Conservation (phyloP, 176 grass and related monocot genomes). For the Alopecurus myosuroides region DNA sequence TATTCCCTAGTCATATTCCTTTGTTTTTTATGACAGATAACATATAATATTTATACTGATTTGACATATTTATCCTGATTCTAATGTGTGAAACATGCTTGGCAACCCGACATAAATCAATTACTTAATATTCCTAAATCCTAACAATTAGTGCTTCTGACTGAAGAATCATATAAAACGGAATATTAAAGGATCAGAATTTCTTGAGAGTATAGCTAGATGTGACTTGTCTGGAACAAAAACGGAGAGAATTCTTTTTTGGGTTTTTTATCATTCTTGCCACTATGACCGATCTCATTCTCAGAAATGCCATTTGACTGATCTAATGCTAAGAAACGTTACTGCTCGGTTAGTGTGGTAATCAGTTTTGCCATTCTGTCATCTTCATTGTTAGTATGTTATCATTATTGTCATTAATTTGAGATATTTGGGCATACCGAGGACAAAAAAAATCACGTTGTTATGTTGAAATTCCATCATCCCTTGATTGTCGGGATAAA, state of each 20-base stretch:
- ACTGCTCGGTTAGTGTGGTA: too few relatives aligned
- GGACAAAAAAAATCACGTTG: too few relatives aligned
- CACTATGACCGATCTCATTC: too few relatives aligned
- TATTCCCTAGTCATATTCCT: background rate
- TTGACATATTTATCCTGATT: conserved; percentile 5
- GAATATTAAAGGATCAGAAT: background rate
- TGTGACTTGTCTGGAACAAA: background rate
- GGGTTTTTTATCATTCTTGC: too few relatives aligned
- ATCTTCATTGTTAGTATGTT: too few relatives aligned
- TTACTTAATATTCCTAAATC: background rate
- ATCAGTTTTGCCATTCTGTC: too few relatives aligned
- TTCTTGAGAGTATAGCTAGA: background rate
- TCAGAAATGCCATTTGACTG: too few relatives aligned
- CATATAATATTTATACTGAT: conserved; percentile 12
- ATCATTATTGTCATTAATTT: too few relatives aligned
- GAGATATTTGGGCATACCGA: too few relatives aligned
- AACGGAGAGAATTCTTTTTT: background rate
- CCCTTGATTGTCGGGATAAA: too few relatives aligned
- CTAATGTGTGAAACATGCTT: conserved; percentile 24
- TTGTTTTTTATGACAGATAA: background rate
- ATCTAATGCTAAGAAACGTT: too few relatives aligned
- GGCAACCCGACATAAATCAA: background rate
- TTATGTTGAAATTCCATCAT: too few relatives aligned
- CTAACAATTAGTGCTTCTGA: background rate
- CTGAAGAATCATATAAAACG: background rate